These are phyloP conservation scores for Skeletonema costatum DNA, from an alignment of 108 stramenopile species.

Conservation along the genomic window DNA sequence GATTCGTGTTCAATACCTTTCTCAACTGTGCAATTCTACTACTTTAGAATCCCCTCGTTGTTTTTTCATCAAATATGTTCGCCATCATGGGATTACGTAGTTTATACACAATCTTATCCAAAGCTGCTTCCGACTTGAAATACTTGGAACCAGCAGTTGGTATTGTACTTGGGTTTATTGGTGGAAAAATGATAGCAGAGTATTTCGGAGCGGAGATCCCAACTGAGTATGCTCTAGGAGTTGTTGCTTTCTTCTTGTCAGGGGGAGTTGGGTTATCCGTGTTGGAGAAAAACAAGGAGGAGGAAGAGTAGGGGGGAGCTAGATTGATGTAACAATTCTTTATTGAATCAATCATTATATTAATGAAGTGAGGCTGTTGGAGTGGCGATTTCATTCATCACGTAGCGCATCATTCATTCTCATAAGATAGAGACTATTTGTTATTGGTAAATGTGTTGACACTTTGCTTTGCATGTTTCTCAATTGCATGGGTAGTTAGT, in stretches of 20 bases:
- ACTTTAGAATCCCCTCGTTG: slow-evolving; percentile 89
- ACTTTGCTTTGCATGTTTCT: not conserved
- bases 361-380: not conserved
- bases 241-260: slow-evolving; percentile 71
- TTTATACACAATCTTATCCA: slow-evolving; percentile 90
- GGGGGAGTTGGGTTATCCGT: slow-evolving; percentile 70
- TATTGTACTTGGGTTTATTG: slow-evolving; percentile 92
- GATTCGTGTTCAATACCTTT: not conserved
- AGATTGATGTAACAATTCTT: not conserved
- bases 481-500: not conserved
- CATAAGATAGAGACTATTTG: not conserved
- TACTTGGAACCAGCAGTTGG: slow-evolving; percentile 95
- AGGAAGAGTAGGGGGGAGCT: slow-evolving; percentile 4
- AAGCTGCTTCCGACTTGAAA: slow-evolving; percentile 89
- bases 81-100: slow-evolving; percentile 95
- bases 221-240: slow-evolving; percentile 71
- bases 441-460: not conserved
- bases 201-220: slow-evolving; percentile 73
- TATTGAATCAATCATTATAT: not conserved
- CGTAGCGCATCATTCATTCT: not conserved
- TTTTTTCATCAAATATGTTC: slow-evolving; percentile 96
- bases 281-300: slow-evolving; percentile 46
- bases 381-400: not conserved
- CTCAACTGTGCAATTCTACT: not conserved
- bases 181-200: slow-evolving; percentile 91